Evolutionary conservation across 2,329 filamentous ascomycete genomes (phyloP), one percentile per base, ranked within the genome.

Genomic region (Thielaviopsis euricoi): DNA sequence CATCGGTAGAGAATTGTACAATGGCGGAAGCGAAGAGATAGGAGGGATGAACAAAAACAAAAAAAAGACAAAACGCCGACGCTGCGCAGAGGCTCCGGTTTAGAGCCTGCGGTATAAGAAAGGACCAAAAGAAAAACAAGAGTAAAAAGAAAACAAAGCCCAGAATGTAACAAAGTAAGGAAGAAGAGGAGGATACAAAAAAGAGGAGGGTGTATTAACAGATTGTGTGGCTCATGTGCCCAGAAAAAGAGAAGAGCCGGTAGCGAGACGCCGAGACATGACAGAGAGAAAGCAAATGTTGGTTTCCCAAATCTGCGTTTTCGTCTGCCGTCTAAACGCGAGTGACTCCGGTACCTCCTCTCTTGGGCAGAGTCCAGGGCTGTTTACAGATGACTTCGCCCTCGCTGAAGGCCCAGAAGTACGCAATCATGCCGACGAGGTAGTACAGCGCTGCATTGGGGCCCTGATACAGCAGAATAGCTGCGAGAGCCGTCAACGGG

Each of bases 321-420:
- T 33, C 6, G 29, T 33, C 6, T 6, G 29, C 54, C 29, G 9
- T 33, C 23, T 60, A 60, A 33, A 58, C 61, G 52, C 49, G 57
- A 17, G 56, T 58, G 12, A 69, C 63, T 29, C 63, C 61, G 21
- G 68, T 66, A 51, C 71, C 71, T 63, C 78, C 74, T 66, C 80
- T 77, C 2, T 60, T 53, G 22, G 83, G 83, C 54, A 87, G 71
- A 54, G 83, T 83, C 84, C 84, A 87, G 17, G 84, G 83, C 64
- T 81, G 79, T 52, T 79, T 74, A 67, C 83, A 86, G 58, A 87
- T 79, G 59, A 84, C 78, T 82, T 98, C 93, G 71, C 93, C 93
- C 71, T 98, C 91, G 66, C 86, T 93, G 66, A 94, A 97, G 1
- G 88, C 93, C 90, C 90, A 96, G 66, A 97, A 95, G 71, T 97